These are phyloP conservation scores for Monilinia vaccinii-corymbosi DNA, from an alignment of 2,329 filamentous ascomycete genomes.

Conservation along the genomic window DNA sequence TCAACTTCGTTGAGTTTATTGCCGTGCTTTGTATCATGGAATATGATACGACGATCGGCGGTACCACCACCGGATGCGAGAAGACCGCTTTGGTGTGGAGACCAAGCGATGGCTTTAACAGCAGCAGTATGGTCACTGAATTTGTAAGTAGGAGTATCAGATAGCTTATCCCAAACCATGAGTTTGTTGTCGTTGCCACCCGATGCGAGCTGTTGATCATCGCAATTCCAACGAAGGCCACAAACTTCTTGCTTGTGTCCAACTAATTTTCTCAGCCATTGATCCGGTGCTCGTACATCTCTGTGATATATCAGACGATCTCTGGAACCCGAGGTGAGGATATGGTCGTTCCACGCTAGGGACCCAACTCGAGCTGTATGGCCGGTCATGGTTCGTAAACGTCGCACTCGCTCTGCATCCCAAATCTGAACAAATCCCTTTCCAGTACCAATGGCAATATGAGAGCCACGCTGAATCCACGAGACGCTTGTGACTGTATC, in stretches of 20 bases:
- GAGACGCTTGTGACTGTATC: constrained; percentile 95
- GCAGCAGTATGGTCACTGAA: constrained; percentile 93
- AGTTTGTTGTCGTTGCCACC: constrained; percentile 98
- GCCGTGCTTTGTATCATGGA: constrained; percentile 91
- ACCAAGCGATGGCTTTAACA: constrained; percentile 97
- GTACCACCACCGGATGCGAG: constrained; percentile 95
- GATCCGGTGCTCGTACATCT: constrained; percentile 85
- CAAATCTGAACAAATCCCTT: constrained; percentile 96
- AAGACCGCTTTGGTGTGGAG: constrained; percentile 85
- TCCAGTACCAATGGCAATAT: constrained; percentile 88
- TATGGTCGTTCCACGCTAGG: constrained; percentile 95
- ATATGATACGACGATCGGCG: constrained; percentile 91
- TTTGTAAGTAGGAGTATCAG: constrained; percentile 85
- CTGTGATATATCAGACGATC: constrained; percentile 93
- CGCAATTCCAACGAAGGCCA: constrained; percentile 92
- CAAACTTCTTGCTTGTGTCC: constrained; percentile 99
- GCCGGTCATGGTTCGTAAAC: constrained; percentile 91
- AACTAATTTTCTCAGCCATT: constrained; percentile 77
- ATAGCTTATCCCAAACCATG: constrained; percentile 96
- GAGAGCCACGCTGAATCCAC: constrained; percentile 96
- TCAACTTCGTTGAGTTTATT: constrained; percentile 78
- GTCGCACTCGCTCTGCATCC: constrained; percentile 81
- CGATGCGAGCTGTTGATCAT: constrained; percentile 88
- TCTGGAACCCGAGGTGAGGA: constrained; percentile 87
- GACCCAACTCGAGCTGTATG: constrained; percentile 90